These are phyloP conservation scores for Phialemonium atrogriseum DNA, from an alignment of 2,329 filamentous ascomycete genomes.

Conservation along the genomic window DNA sequence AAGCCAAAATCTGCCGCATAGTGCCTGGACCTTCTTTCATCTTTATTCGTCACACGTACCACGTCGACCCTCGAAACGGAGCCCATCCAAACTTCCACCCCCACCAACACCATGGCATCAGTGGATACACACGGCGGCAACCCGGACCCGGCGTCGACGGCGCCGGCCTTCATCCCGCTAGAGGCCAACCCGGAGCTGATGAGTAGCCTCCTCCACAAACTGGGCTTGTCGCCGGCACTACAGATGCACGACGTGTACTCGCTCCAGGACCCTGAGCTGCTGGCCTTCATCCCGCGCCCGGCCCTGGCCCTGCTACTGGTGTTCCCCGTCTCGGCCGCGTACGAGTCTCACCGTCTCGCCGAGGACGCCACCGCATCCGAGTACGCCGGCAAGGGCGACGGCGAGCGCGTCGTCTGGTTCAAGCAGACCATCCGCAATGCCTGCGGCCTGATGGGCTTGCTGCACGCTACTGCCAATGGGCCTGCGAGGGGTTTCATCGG, in stretches of 20 bases:
- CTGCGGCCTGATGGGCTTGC: conserved; percentile 79
- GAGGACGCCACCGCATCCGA: conserved; percentile 60
- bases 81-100: background rate
- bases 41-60: too few species aligned
- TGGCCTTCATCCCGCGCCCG: conserved; percentile 81
- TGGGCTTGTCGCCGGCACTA: conserved; percentile 72
- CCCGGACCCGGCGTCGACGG: conserved; percentile 21
- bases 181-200: conserved; percentile 83
- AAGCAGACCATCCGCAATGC: conserved; percentile 91
- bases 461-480: conserved; percentile 79
- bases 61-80: too few species aligned
- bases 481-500: conserved; percentile 55
- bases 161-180: conserved; percentile 48
- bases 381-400: conserved; percentile 59
- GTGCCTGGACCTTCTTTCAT: too few species aligned
- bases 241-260: conserved; percentile 88
- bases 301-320: conserved; percentile 84
- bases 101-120: conserved; percentile 3
- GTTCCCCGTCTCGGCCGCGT: conserved; percentile 73
- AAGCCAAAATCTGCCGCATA: too few species aligned
- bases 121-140: conserved; percentile 7
- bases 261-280: conserved; percentile 74
- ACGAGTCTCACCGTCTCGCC: conserved; percentile 65
- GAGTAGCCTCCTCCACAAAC: conserved; percentile 70
- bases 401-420: conserved; percentile 84